These are phyloP conservation scores for Oryza australiensis DNA, from an alignment of 176 grass and related monocot species.

Conservation along the genomic window DNA sequence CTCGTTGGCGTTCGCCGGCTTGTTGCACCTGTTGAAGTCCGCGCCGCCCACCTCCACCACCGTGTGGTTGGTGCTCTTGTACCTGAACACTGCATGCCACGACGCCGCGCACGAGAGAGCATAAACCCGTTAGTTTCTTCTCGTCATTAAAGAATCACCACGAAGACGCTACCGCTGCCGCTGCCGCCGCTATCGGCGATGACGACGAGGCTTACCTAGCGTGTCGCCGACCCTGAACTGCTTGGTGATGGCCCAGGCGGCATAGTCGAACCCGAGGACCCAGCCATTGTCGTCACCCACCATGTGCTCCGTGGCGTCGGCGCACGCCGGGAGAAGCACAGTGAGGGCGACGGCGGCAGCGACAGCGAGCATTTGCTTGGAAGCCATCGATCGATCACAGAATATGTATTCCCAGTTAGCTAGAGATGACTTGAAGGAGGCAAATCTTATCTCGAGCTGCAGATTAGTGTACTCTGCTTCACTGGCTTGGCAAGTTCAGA, in stretches of 20 bases:
- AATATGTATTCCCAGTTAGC: neutral
- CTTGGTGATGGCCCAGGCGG: conserved; percentile 37
- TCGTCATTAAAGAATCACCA: too few species aligned
- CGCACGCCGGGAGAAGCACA: conserved; percentile 5
- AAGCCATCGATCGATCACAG: conserved; percentile 49
- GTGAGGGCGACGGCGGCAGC: neutral
- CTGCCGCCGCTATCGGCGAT: too few species aligned
- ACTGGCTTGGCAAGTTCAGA: neutral
- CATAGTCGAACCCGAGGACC: conserved; percentile 33
- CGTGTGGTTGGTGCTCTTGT: conserved; percentile 26
- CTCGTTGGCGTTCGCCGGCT: neutral
- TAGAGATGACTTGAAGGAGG: neutral
- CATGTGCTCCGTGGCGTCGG: conserved; percentile 30
- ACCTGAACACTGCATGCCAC: conserved; percentile 50
- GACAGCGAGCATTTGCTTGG: conserved; percentile 26
- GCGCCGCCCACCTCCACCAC: conserved; percentile 33
- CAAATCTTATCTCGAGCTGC: neutral
- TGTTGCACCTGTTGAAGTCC: conserved; percentile 37
- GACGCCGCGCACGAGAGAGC: too few species aligned
- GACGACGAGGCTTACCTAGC: conserved; percentile 26
- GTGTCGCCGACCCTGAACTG: conserved; percentile 58
- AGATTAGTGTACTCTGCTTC: neutral
- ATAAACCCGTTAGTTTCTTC: too few species aligned
- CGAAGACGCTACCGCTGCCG: too few species aligned
- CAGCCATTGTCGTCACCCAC: conserved; percentile 53